Evolutionary conservation across 2,329 filamentous ascomycete genomes (phyloP).

Genomic region (Epicoccum sorghinum): DNA sequence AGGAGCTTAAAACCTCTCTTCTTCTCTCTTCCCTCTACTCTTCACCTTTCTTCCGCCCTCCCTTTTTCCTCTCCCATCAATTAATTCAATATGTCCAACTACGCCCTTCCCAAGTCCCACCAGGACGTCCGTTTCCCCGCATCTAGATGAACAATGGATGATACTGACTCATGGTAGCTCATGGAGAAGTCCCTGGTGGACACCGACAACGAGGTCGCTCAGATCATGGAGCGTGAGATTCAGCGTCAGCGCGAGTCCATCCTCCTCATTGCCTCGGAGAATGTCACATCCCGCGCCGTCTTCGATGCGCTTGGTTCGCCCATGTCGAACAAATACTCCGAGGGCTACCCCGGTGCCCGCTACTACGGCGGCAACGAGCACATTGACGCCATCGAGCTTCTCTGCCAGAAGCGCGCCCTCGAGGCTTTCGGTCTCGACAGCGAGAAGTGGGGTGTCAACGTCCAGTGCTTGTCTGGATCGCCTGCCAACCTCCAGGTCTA

Average conservation of each 20-base stretch:
- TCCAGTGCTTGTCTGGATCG: constrained; percentile 83
- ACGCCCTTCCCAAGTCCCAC: constrained; percentile 71
- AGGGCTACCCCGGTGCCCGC: constrained; percentile 93
- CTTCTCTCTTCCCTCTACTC: constrained; percentile 1
- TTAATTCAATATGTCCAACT: constrained; percentile 51
- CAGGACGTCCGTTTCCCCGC: constrained; percentile 61
- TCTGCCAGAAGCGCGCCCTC: constrained; percentile 89
- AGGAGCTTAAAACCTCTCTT: constrained; percentile 22
- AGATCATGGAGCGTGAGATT: constrained; percentile 96
- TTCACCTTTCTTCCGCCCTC: neutral
- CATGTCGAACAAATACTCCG: constrained; percentile 91
- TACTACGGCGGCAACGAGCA: constrained; percentile 98
- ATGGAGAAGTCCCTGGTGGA: constrained; percentile 94
- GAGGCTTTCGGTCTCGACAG: constrained; percentile 83
- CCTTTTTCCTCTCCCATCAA: constrained; percentile 11
- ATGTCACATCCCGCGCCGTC: constrained; percentile 48
- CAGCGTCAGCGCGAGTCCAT: constrained; percentile 98
- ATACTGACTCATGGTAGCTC: constrained; percentile 67
- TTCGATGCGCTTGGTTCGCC: constrained; percentile 58
- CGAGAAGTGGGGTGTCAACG: constrained; percentile 95
- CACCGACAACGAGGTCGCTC: constrained; percentile 89
- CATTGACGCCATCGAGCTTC: constrained; percentile 86
- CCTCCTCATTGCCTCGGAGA: constrained; percentile 59
- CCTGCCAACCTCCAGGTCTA: constrained; percentile 98
- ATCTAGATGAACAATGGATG: constrained; percentile 17